Base-by-base conservation (phyloP, 2,329 filamentous ascomycete genomes). In the Pseudodiploospora longispora region DNA sequence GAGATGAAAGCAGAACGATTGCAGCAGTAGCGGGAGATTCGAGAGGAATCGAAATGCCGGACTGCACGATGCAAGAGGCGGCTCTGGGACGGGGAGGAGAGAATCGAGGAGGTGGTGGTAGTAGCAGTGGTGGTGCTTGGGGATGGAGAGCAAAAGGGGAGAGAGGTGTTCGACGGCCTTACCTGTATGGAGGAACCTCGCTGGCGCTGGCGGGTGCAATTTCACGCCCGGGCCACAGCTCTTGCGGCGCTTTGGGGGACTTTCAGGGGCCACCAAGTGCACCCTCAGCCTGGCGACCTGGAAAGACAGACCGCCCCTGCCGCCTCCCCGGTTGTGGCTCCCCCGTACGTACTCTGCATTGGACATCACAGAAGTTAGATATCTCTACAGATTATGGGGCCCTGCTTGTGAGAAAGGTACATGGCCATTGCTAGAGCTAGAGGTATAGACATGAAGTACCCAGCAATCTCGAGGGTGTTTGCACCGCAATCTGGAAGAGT, bases 291-390 rank as follows among this genome's bases (percentile, higher is more conserved):
- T 42, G 34, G 34, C 10, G 27, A 34, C 8, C 3, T 28, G 32
- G 38, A 36, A 32, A 43, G 39, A 27, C 46, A 47, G 46, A 47
- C 46, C 46, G 46, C 46, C 45, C 45, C 45, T 47, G 42, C 45
- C 44, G 43, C 35, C 28, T 35, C 44, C 44, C 42, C 30, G 46
- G 42, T 42, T 45, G 46, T 45, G 40, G 42, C 40, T 47, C 42
- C 42, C 41, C 38, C 32, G 19, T 36, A 44, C 19, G 36, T 39
- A 43, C 36, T 19, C 19, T 19, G 19, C 19, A 19, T 19, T 19
- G 19, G 19, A 19, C 19, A 19, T 19, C 19, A 19, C 19, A 19
- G 19, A 19, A 19, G 19, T 19, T 19, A 19, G 19, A 19, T 19
- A 19, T 19, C 19, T 19, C 19, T 19, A 19, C 19, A 19, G 19